Conservation (phyloP, 2,329 filamentous ascomycete genomes). For the Paracamarosporium sp. region DNA sequence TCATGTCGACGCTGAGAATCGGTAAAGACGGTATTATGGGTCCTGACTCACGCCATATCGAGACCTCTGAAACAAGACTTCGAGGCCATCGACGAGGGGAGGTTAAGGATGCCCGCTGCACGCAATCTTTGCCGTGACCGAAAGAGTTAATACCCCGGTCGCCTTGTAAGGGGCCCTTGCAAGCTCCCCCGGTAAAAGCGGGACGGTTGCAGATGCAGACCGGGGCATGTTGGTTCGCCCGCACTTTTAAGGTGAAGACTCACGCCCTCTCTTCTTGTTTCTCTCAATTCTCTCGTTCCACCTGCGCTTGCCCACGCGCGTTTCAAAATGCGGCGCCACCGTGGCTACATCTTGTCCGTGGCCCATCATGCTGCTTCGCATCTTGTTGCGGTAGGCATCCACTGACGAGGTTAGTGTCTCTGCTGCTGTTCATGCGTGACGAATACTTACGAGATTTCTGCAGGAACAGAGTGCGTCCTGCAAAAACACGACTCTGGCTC, state of each 20-base stretch:
- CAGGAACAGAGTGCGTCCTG: conserved; percentile 83
- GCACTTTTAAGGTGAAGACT: conserved; percentile 46
- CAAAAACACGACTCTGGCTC: conserved; percentile 92
- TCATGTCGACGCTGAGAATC: background rate
- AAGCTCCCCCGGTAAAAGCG: conserved; percentile 38
- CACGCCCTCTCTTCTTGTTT: conserved; percentile 48
- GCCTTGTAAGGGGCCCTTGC: conserved; percentile 41
- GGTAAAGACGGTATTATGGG: conserved; percentile 8
- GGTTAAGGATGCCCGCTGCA: conserved; percentile 22
- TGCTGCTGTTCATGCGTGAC: background rate
- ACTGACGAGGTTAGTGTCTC: conserved; percentile 61
- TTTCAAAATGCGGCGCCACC: conserved; percentile 86
- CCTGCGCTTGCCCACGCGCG: conserved; percentile 79
- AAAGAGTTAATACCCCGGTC: conserved; percentile 39
- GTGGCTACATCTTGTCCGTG: conserved; percentile 76
- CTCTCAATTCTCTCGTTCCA: conserved; percentile 57
- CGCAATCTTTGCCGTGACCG: conserved; percentile 31
- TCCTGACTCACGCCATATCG: conserved; percentile 30
- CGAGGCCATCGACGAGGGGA: conserved; percentile 15
- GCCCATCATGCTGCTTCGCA: conserved; percentile 79
- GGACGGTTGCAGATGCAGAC: conserved; percentile 34
- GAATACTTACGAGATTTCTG: conserved; percentile 84
- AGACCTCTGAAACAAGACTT: conserved; percentile 25
- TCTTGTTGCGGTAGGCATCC: conserved; percentile 93
- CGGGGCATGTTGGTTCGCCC: conserved; percentile 30